Evolutionary conservation across 2,329 filamentous ascomycete species (phyloP), one percentile per base, ranked within the genome.

Genomic region (Talaromyces sp.): DNA sequence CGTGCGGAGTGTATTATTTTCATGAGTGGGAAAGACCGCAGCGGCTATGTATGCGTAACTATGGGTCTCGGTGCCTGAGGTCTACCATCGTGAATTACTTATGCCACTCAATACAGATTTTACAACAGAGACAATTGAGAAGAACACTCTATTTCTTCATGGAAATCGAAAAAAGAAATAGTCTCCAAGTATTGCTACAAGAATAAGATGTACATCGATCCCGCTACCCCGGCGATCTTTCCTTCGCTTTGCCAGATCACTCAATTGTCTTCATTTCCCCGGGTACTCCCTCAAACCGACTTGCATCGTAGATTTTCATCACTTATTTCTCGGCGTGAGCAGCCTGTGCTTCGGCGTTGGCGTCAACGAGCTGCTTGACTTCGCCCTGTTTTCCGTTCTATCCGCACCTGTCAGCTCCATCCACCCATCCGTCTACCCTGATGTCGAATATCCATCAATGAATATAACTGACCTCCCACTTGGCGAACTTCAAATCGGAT

Each of bases 341-440:
- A 62, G 81, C 77, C 68, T 76, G 73, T 72, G 82, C 77, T 63
- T 81, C 82, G 67, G 80, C 77, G 75, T 87, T 86, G 67, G 83
- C 85, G 65, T 80, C 75, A 67, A 80, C 87, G 71, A 97, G 83
- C 78, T 85, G 88, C 87, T 91, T 91, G 76, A 84, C 72, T 58
- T 98, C 94, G 79, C 92, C 91, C 84, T 96, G 92, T 88, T 97
- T 97, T 85, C 95, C 95, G 83, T 93, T 92, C 95, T 98, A 81
- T 80, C 66, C 67, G 65, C 65, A 65, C 58, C 22, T 31, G 38
- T 59, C 38, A 59, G 56, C 34, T 31, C 36, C 47, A 15, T 27
- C 29, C 31, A 36, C 36, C 22, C 3, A 22, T 34, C 31, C 47
- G 4, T 31, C 13, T 6, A 53, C 13, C 6, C 27, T 13, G 15